Evolutionary conservation across 2,329 filamentous ascomycete species (phyloP), one percentile per base, ranked within the genome.

Genomic region (Epichloe brachyelytri): DNA sequence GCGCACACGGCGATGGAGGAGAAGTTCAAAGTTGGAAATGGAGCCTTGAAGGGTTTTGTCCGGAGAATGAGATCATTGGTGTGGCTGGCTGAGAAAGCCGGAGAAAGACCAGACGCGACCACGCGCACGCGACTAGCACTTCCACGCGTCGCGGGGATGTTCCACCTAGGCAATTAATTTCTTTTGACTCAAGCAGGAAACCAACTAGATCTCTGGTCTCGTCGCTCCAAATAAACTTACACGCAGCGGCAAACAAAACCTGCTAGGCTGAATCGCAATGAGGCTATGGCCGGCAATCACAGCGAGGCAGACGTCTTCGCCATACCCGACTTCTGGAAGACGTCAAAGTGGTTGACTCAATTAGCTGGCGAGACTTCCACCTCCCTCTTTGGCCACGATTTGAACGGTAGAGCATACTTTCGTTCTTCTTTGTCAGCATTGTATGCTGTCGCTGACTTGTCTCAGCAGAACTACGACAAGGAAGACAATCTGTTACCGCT

Each of bases 321-420:
- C 39, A 79, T 82, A 44, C 79, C 79, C 39, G 73, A 82, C 60
- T 75, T 85, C 54, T 80, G 76, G 74, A 70, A 69, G 51, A 67
- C 73, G 26, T 79, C 82, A 2, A 71, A 67, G 57, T 74, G 75
- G 64, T 65, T 77, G 38, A 64, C 71, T 7, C 55, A 62, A 45
- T 34, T 61, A 20, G 53, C 52, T 20, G 48, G 47, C 36, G 56
- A 60, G 20, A 41, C 55, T 26, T 45, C 54, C 17, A 52, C 59
- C 41, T 54, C 61, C 8, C 74, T 78, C 59, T 80, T 80, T 60
- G 60, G 67, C 22, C 60, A 70, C 3, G 57, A 70, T 5, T 52
- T 72, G 3, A 58, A 60, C 48, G 59, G 68, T 68, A 54, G 46
- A 54, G 15, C 44, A 49, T 15, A n/a, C 26, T 51, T n/a, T 37